A percentile compares a stretch with the other conserved stretches of the same genome.
These are phyloP conservation scores for Samsoniella hepiali DNA, from an alignment of 2,329 filamentous ascomycete genomes.

Conservation along the genomic window DNA sequence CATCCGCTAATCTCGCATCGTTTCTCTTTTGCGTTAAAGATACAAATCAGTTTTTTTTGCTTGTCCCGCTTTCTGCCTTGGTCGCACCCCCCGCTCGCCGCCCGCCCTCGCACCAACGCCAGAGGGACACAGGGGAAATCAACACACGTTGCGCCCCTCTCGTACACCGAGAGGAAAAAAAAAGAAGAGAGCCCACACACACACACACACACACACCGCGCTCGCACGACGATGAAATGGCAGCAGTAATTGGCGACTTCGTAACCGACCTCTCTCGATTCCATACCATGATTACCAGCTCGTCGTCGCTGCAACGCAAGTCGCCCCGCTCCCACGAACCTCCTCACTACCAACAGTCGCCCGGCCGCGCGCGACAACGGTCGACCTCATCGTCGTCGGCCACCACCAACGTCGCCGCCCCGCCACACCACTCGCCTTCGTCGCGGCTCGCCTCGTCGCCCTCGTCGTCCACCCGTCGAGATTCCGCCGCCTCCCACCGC, in stretches of 20 bases:
- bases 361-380: constrained; percentile 27
- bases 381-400: constrained; percentile 18
- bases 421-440: constrained; percentile 15
- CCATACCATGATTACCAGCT: constrained; percentile 63
- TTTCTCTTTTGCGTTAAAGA: neutral
- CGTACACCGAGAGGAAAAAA: constrained; percentile 6
- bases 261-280: constrained; percentile 69
- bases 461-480: constrained; percentile 20
- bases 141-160: neutral
- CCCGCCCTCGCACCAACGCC: neutral
- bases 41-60: neutral
- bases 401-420: neutral
- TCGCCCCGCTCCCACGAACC: constrained; percentile 44
- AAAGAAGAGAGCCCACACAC: neutral
- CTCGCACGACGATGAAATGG: constrained; percentile 50
- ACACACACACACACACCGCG: constrained; percentile 10
- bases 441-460: constrained; percentile 17
- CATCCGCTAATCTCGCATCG: constrained; percentile 7
- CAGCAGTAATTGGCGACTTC: constrained; percentile 66
- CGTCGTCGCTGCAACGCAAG: constrained; percentile 39
- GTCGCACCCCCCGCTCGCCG: neutral
- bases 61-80: constrained; percentile 3
- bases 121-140: constrained; percentile 19
- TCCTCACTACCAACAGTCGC: constrained; percentile 29
- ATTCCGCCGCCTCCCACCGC: constrained; percentile 20